phyloP scores from a whole-genome alignment of 306 rosid genomes.

The Lablab purpureus region DNA sequence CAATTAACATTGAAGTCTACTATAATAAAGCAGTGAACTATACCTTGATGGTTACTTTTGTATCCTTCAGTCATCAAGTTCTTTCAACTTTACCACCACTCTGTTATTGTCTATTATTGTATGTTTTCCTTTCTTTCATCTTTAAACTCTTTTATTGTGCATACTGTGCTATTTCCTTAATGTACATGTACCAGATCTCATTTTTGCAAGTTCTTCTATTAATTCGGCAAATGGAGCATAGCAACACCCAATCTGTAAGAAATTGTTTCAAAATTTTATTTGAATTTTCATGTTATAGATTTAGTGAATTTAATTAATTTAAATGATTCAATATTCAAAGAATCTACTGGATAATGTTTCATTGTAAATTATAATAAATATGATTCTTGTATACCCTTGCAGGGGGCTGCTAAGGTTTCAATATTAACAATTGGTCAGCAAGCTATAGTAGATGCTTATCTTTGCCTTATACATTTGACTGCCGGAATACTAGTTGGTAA shows the following conservation, averaged over 20 bases:
- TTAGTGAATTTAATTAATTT: slow-evolving; percentile 23
- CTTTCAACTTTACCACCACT: slow-evolving; percentile 30
- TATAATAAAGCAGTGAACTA: slow-evolving; percentile 98
- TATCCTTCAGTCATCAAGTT: slow-evolving; percentile 67
- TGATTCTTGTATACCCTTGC: slow-evolving; percentile 45
- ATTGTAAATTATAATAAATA: slow-evolving; percentile 14
- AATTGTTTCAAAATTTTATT: slow-evolving; percentile 33
- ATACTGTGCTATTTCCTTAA: slow-evolving; percentile 60
- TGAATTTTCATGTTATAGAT: slow-evolving; percentile 33
- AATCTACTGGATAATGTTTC: neutral
- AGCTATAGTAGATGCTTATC: slow-evolving; percentile 98
- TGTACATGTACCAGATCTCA: slow-evolving; percentile 67
- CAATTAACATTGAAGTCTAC: slow-evolving; percentile 90
- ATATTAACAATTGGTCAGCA: slow-evolving; percentile 96
- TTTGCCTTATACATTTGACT: slow-evolving; percentile 93
- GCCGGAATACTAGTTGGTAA: slow-evolving; percentile 98
- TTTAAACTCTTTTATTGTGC: slow-evolving; percentile 30
- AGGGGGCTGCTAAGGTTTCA: slow-evolving; percentile 99
- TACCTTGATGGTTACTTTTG: slow-evolving; percentile 99
- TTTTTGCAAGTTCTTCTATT: slow-evolving; percentile 97
- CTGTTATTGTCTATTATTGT: slow-evolving; percentile 34
- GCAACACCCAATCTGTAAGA: slow-evolving; percentile 97
- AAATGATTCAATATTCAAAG: slow-evolving; percentile 30
- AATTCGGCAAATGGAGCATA: slow-evolving; percentile 99
- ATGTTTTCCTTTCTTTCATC: slow-evolving; percentile 55